Evolutionary conservation across 495 filamentous ascomycete genomes (phyloP).

Genomic region (Neurospora cerealis): DNA sequence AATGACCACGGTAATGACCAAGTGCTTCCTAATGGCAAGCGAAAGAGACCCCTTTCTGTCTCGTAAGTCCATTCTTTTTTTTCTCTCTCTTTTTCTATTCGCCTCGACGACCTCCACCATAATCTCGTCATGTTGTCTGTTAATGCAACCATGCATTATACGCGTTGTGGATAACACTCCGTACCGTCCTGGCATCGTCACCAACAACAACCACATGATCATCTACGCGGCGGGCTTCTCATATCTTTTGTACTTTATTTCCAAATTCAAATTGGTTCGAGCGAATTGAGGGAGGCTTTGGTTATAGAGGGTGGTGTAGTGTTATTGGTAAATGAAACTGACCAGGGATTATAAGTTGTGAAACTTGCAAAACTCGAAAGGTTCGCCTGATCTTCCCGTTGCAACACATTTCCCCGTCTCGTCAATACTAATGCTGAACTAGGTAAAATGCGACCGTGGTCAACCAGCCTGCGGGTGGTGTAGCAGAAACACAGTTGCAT

Average conservation of each 20-base stretch:
- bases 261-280: neutral
- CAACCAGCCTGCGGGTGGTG: slow-evolving; percentile 89
- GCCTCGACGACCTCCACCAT: neutral
- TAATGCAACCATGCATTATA: neutral
- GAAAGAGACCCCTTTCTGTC: slow-evolving; percentile 50
- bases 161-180: neutral
- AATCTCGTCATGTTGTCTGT: neutral
- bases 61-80: slow-evolving; percentile 28
- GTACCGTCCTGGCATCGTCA: neutral
- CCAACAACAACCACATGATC: neutral
- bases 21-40: slow-evolving; percentile 31
- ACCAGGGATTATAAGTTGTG: neutral
- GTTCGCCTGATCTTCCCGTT: neutral
- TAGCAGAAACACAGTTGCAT: slow-evolving; percentile 60
- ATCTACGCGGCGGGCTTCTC: neutral
- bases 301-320: no score
- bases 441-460: slow-evolving; percentile 73
- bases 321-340: neutral
- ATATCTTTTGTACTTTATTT: neutral
- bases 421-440: neutral
- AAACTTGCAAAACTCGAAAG: neutral
- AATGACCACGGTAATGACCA: slow-evolving; percentile 33
- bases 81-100: neutral
- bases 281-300: no score
- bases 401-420: neutral